Conservation (phyloP, 2,329 filamentous ascomycete genomes). For the Talaromyces pinophilus region DNA sequence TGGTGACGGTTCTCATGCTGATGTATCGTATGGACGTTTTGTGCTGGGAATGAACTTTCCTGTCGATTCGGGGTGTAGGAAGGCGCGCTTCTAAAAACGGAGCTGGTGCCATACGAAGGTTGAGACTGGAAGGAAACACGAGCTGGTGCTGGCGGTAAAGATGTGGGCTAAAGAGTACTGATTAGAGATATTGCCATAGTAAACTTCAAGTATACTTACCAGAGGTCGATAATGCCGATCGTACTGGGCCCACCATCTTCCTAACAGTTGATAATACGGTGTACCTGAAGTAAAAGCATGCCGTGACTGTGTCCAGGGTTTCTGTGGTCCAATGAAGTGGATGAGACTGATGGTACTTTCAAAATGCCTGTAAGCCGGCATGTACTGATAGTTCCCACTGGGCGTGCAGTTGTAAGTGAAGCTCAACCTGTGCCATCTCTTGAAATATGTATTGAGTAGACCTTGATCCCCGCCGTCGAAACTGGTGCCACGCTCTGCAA, state of each 20-base stretch:
- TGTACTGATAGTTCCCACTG: slow-evolving; percentile 94
- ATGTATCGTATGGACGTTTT: neutral
- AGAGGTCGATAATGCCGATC: slow-evolving; percentile 73
- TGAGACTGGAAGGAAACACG: neutral
- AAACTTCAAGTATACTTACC: slow-evolving; percentile 24
- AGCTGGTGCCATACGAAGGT: neutral
- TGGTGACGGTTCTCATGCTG: neutral
- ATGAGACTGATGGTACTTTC: slow-evolving; percentile 85
- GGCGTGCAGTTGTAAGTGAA: slow-evolving; percentile 98
- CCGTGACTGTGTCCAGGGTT: slow-evolving; percentile 76
- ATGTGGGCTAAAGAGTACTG: neutral
- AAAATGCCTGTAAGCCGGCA: slow-evolving; percentile 92
- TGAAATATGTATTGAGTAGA: slow-evolving; percentile 91
- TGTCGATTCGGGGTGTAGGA: neutral
- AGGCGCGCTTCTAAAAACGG: neutral
- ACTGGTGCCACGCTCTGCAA: slow-evolving; percentile 83
- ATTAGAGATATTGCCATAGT: neutral
- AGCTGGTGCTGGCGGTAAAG: neutral
- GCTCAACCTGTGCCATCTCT: slow-evolving; percentile 79
- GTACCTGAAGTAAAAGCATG: slow-evolving; percentile 35
- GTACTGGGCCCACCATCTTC: slow-evolving; percentile 92
- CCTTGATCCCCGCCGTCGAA: slow-evolving; percentile 98
- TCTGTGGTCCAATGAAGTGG: slow-evolving; percentile 89
- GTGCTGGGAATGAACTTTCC: neutral
- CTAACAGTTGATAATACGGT: slow-evolving; percentile 76